Evolutionary conservation across 495 filamentous ascomycete species (phyloP).

Genomic region (Penicillium roqueforti): DNA sequence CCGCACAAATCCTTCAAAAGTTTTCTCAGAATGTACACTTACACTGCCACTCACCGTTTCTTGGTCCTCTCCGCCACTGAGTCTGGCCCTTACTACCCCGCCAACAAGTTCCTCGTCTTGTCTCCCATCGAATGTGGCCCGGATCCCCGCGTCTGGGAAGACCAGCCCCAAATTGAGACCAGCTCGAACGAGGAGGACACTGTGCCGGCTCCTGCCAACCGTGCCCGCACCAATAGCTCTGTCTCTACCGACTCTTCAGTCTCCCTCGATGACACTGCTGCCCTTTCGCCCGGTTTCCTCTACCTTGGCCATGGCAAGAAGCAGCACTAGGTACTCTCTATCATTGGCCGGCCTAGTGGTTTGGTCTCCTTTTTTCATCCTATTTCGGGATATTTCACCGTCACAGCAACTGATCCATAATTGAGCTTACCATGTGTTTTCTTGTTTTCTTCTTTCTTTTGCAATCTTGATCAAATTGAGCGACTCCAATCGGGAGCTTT

Average conservation of each 20-base stretch:
- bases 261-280: constrained; percentile 19
- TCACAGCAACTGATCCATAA: constrained; percentile 19
- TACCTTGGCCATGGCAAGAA: constrained; percentile 28
- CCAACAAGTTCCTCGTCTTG: constrained; percentile 33
- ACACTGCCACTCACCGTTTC: constrained; percentile 35
- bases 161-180: constrained; percentile 21
- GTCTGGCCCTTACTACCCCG: constrained; percentile 20
- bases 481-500: constrained; percentile 5
- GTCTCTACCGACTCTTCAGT: constrained; percentile 21
- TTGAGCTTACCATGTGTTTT: neutral
- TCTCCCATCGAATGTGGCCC: constrained; percentile 38
- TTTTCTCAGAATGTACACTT: constrained; percentile 34
- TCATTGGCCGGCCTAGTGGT: constrained; percentile 3
- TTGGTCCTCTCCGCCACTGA: constrained; percentile 30
- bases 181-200: constrained; percentile 8
- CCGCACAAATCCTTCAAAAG: constrained; percentile 4
- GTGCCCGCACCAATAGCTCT: constrained; percentile 24
- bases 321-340: constrained; percentile 8
- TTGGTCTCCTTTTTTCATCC: constrained; percentile 11
- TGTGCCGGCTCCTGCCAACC: constrained; percentile 3
- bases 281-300: constrained; percentile 30
- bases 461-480: constrained; percentile 9
- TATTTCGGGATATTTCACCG: constrained; percentile 14
- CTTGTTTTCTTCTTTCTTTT: constrained; percentile 10
- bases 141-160: constrained; percentile 22